phyloP scores from a whole-genome alignment of 116 monocot genomes.

The Cymodocea nodosa region DNA sequence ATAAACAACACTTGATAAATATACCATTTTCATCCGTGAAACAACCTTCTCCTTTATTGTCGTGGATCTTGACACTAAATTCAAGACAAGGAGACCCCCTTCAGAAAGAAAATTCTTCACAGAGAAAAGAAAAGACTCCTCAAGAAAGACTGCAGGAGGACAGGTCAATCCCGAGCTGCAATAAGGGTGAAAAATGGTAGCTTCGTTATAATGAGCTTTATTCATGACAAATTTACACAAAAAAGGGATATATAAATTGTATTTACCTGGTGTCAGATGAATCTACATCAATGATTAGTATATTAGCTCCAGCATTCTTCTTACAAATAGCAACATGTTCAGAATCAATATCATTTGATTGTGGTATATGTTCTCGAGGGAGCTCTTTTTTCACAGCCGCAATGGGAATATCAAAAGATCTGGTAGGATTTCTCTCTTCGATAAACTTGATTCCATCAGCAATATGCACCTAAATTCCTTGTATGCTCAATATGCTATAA shows the following conservation, averaged over 20 bases:
- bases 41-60: conserved; percentile 42
- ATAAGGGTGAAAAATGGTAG: background rate
- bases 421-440: conserved; percentile 11
- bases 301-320: conserved; percentile 15
- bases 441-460: conserved; percentile 73
- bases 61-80: conserved; percentile 77
- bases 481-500: background rate
- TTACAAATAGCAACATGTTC: conserved; percentile 11
- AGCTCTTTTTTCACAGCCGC: background rate
- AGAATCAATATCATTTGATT: background rate
- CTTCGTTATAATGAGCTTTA: background rate
- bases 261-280: conserved; percentile 75
- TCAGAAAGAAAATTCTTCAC: conserved; percentile 51
- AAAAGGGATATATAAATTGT: background rate
- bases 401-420: conserved; percentile 6
- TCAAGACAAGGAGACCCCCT: conserved; percentile 70
- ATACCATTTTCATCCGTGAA: conserved; percentile 64
- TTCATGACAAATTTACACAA: background rate
- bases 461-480: conserved; percentile 52
- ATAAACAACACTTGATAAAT: background rate
- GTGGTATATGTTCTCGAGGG: background rate
- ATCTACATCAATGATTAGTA: conserved; percentile 87
- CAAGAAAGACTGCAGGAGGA: conserved; percentile 68
- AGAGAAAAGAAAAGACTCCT: conserved; percentile 55
- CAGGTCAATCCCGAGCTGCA: conserved; percentile 82